Evolutionary conservation across 2,329 filamentous ascomycete genomes (phyloP).

Genomic region (Penicillium sp.): DNA sequence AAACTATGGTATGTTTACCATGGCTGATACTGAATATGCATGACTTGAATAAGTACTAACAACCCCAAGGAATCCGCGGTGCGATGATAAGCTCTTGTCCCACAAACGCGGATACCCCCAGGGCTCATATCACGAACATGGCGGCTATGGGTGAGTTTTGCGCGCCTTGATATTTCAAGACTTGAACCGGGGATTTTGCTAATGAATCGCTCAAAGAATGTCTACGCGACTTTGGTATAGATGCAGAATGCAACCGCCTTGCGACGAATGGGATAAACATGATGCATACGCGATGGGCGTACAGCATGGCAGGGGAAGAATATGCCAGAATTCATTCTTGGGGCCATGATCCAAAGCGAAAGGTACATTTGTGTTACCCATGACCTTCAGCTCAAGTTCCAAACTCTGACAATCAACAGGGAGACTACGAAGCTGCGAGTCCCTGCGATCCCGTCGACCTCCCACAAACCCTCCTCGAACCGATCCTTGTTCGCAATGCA

Average conservation of each 20-base stretch:
- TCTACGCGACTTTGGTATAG: conserved; percentile 55
- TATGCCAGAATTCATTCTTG: conserved; percentile 55
- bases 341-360: conserved; percentile 51
- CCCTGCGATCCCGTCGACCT: conserved; percentile 49
- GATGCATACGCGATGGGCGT: conserved; percentile 56
- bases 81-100: not conserved
- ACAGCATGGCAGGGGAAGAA: conserved; percentile 56
- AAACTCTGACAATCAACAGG: conserved; percentile 27
- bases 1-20: conserved; percentile 44
- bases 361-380: conserved; percentile 31
- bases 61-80: conserved; percentile 4
- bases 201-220: conserved; percentile 44
- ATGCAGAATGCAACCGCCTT: conserved; percentile 42
- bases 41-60: not conserved
- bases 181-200: not conserved
- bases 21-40: not conserved
- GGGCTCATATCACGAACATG: conserved; percentile 64
- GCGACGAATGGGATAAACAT: conserved; percentile 45
- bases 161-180: not conserved
- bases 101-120: conserved; percentile 53
- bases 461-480: conserved; percentile 54
- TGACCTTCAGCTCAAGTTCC: not conserved
- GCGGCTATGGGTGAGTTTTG: conserved; percentile 47
- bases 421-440: conserved; percentile 46
- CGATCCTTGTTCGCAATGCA: conserved; percentile 48